A percentile compares a stretch with the other conserved stretches of the same genome.
Conservation (phyloP, 495 filamentous ascomycete genomes). For the Pyrenopolyporus hunteri region DNA sequence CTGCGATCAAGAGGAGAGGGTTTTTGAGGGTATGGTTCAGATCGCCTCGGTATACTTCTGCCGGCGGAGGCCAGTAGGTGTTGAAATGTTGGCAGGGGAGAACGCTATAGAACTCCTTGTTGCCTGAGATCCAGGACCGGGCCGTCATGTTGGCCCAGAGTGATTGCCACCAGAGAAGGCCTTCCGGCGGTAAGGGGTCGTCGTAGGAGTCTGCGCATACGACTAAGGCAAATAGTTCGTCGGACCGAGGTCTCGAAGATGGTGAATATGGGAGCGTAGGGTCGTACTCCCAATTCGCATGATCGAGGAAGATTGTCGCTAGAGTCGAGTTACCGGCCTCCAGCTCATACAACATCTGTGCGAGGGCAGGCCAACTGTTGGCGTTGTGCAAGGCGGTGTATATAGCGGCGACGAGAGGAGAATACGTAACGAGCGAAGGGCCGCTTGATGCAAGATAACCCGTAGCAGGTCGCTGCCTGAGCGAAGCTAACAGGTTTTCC, state of each 20-base stretch:
- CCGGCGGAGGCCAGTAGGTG: constrained; percentile 51
- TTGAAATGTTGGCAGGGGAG: constrained; percentile 52
- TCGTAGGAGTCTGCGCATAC: constrained; percentile 54
- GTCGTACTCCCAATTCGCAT: constrained; percentile 46
- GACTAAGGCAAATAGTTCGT: constrained; percentile 48
- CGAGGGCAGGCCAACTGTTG: constrained; percentile 47
- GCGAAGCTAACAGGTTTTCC: constrained; percentile 43
- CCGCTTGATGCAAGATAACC: constrained; percentile 46
- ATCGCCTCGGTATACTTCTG: constrained; percentile 52
- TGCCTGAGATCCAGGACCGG: constrained; percentile 51
- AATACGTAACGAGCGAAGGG: constrained; percentile 52
- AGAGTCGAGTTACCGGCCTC: constrained; percentile 52
- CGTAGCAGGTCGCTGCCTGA: constrained; percentile 43
- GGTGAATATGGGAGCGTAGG: constrained; percentile 42
- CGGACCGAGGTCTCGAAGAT: constrained; percentile 33
- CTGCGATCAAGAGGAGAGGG: constrained; percentile 53
- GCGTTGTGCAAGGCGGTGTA: constrained; percentile 52
- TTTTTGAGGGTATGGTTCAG: constrained; percentile 49
- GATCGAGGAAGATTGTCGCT: constrained; percentile 43
- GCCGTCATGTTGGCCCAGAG: constrained; percentile 54
- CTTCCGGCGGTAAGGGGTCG: constrained; percentile 45
- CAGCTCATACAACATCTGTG: constrained; percentile 48
- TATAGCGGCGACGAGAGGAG: constrained; percentile 43
- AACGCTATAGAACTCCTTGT: constrained; percentile 50
- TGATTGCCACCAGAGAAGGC: constrained; percentile 50